A percentile compares a stretch with the other conserved stretches of the same genome.
These are phyloP conservation scores for Colletotrichum horii DNA, from an alignment of 2,329 filamentous ascomycete genomes.

Conservation along the genomic window DNA sequence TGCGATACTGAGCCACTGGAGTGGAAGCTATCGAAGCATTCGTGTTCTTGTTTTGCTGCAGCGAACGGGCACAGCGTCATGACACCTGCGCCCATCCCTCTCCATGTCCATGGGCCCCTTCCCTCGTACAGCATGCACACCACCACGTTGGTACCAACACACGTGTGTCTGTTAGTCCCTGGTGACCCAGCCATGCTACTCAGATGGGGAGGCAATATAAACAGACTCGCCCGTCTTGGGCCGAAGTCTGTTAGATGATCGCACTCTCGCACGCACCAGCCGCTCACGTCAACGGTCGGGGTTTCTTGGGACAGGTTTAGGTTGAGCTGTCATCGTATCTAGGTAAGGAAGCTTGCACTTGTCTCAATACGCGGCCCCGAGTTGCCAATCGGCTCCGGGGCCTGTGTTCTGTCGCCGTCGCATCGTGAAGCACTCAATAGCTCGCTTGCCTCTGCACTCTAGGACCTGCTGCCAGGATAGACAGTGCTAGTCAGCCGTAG, in stretches of 20 bases:
- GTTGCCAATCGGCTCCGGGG: neutral
- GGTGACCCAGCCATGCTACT: neutral
- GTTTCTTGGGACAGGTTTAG: neutral
- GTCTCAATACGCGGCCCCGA: neutral
- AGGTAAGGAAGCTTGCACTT: neutral
- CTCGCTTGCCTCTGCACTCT: neutral
- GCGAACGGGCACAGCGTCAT: neutral
- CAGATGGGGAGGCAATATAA: neutral
- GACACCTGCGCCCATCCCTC: neutral
- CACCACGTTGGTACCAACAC: neutral
- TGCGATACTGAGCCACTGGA: neutral
- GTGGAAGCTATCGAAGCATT: slow-evolving; percentile 5
- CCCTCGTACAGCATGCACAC: neutral
- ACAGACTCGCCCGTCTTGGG: neutral
- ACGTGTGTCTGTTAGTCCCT: neutral
- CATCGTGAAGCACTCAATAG: neutral
- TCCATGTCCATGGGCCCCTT: neutral
- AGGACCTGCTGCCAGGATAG: neutral
- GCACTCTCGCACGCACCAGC: neutral
- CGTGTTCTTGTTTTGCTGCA: neutral
- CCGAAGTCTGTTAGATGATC: neutral
- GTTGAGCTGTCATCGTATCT: neutral
- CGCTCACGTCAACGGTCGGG: neutral
- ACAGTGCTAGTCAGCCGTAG: neutral
- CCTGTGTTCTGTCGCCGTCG: neutral